Evolutionary conservation across 176 grass and related monocot genomes (phyloP).

Genomic region (Zoysia japonica): DNA sequence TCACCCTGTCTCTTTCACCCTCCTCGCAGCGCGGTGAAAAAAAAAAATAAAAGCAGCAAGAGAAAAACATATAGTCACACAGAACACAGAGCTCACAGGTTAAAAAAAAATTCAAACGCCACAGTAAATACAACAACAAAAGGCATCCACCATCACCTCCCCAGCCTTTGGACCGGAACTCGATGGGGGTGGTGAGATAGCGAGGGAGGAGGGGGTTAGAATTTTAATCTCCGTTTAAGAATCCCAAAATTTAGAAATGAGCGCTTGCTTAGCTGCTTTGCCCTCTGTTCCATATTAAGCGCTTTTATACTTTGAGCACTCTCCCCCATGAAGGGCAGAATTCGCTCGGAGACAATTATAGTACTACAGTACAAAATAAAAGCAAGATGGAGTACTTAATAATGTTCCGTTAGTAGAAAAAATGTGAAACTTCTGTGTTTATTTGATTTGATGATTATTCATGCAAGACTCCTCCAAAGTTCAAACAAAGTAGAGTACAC

Average conservation of each 20-base stretch:
- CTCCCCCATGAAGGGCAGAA: conserved; percentile 46
- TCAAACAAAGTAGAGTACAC: too few species aligned
- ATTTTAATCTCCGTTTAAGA: conserved; percentile 64
- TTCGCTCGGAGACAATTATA: too few species aligned
- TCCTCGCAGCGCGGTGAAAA: conserved; percentile 29
- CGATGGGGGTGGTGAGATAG: conserved; percentile 2
- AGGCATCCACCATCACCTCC: conserved; percentile 42
- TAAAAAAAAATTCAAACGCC: conserved; percentile 9
- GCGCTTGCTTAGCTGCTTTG: conserved; percentile 44
- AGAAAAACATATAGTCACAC: neutral
- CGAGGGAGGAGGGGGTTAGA: neutral
- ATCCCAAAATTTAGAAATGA: conserved; percentile 76
- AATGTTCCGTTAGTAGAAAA: too few species aligned
- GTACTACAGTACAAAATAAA: neutral
- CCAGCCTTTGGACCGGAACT: conserved; percentile 31
- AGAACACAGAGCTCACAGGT: neutral
- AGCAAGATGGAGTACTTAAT: neutral
- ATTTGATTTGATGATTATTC: too few species aligned
- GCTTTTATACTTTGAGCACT: conserved; percentile 85
- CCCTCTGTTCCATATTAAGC: conserved; percentile 24
- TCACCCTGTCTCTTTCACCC: conserved; percentile 28
- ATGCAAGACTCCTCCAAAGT: too few species aligned
- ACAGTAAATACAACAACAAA: conserved; percentile 32
- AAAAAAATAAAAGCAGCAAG: conserved; percentile 7
- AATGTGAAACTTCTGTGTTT: too few species aligned